Evolutionary conservation across 106 monocot species (phyloP).

Genomic region (Acorus calamus): DNA sequence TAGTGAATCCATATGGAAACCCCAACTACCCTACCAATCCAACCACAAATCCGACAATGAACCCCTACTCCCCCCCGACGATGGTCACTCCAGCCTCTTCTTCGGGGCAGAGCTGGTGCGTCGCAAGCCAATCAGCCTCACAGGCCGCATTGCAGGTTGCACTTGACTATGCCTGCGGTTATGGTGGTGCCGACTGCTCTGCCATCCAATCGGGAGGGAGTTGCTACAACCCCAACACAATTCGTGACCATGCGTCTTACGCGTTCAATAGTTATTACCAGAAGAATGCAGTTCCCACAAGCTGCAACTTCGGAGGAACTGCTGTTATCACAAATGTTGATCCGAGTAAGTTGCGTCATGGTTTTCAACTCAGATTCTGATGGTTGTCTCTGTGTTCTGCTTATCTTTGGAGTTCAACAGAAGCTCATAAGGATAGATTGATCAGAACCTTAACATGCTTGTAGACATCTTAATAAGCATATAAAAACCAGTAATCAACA

Average conservation of each 20-base stretch:
- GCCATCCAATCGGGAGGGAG: slow-evolving; percentile 59
- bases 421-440: too few species aligned
- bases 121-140: slow-evolving; percentile 64
- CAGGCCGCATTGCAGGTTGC: slow-evolving; percentile 74
- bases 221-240: slow-evolving; percentile 67
- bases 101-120: slow-evolving; percentile 73
- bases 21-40: slow-evolving; percentile 10
- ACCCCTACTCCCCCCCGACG: slow-evolving; percentile 4
- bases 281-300: slow-evolving; percentile 71
- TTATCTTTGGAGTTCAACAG: too few species aligned
- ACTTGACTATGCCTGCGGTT: slow-evolving; percentile 88
- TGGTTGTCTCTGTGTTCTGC: too few species aligned
- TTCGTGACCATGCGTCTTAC: slow-evolving; percentile 76
- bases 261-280: slow-evolving; percentile 93
- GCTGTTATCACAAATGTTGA: slow-evolving; percentile 56
- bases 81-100: not conserved
- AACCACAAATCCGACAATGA: not conserved
- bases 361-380: too few species aligned
- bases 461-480: too few species aligned
- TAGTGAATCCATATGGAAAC: slow-evolving; percentile 1
- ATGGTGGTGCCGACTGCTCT: slow-evolving; percentile 81
- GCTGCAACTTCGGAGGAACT: slow-evolving; percentile 88
- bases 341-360: slow-evolving; percentile 52
- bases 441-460: too few species aligned
- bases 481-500: too few species aligned